These are phyloP conservation scores for Xylariaceae sp. DNA, from an alignment of 2,329 filamentous ascomycete species.

Conservation along the genomic window DNA sequence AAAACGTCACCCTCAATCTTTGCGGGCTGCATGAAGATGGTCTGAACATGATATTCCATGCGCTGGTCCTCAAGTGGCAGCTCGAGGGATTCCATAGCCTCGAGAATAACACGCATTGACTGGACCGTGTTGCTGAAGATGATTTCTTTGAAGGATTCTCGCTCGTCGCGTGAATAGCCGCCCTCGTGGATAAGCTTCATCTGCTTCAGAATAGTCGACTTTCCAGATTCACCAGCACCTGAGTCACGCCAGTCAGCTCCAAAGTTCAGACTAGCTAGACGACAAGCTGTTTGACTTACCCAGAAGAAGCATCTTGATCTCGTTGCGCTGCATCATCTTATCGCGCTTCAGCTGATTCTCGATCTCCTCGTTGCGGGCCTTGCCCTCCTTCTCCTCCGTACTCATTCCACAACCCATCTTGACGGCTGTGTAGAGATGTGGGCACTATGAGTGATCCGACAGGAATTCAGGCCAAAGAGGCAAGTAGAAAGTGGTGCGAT, in stretches of 20 bases:
- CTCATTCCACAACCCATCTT: constrained; percentile 99
- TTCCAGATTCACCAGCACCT: constrained; percentile 98
- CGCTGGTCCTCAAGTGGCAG: constrained; percentile 86
- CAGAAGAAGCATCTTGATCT: constrained; percentile 99
- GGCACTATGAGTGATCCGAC: constrained; percentile 3
- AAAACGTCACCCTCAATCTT: constrained; percentile 95
- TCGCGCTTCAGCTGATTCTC: constrained; percentile 99
- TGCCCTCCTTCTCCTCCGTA: constrained; percentile 99
- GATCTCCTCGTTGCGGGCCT: constrained; percentile 99
- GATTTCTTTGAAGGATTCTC: constrained; percentile 68
- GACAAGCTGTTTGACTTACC: constrained; percentile 57
- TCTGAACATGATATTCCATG: constrained; percentile 96
- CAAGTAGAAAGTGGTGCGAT: background rate
- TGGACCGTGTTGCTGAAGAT: constrained; percentile 70
- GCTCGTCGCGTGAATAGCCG: constrained; percentile 89
- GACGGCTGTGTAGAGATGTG: constrained; percentile 39
- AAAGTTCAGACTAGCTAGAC: background rate
- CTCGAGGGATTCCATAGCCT: constrained; percentile 67
- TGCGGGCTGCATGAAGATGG: constrained; percentile 96
- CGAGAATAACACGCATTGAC: constrained; percentile 67
- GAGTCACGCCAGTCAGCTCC: constrained; percentile 24
- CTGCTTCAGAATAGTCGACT: constrained; percentile 92
- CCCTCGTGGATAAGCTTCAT: constrained; percentile 99
- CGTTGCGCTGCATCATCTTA: constrained; percentile 97
- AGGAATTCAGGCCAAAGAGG: constrained; percentile 1